phyloP scores from a whole-genome alignment of 2,329 filamentous ascomycete genomes.

The Aaosphaeria pasadenensis region DNA sequence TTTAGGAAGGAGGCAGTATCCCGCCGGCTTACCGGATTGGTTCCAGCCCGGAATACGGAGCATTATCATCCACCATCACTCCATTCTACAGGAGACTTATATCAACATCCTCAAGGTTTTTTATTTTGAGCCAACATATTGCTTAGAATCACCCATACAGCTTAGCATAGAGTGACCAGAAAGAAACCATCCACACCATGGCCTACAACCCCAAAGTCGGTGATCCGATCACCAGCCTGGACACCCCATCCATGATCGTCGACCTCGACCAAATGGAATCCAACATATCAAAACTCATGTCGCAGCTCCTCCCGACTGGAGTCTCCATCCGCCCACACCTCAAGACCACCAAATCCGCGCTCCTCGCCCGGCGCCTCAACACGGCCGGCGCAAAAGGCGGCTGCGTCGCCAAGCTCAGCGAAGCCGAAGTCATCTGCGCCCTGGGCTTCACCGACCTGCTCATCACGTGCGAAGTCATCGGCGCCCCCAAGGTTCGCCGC shows the following conservation, averaged over 20 bases:
- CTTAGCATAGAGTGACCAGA: too few species aligned
- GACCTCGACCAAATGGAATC: conserved; percentile 52
- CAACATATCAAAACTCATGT: conserved; percentile 50
- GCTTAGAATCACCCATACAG: too few species aligned
- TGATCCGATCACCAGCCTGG: conserved; percentile 44
- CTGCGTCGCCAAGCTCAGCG: conserved; percentile 53
- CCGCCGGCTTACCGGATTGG: too few species aligned
- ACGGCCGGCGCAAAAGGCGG: conserved; percentile 50
- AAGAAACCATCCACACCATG: too few species aligned
- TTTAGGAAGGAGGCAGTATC: too few species aligned
- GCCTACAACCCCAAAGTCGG: conserved; percentile 37
- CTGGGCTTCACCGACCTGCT: conserved; percentile 50
- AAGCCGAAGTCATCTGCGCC: conserved; percentile 36
- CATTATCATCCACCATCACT: too few species aligned
- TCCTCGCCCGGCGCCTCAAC: conserved; percentile 44
- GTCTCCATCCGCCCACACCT: conserved; percentile 49
- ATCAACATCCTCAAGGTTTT: too few species aligned
- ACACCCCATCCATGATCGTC: conserved; percentile 57
- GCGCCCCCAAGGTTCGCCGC: conserved; percentile 44
- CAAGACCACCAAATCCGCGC: conserved; percentile 53
- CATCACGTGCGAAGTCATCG: conserved; percentile 53
- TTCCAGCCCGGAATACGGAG: too few species aligned
- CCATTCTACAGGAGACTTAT: too few species aligned
- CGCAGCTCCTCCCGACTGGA: conserved; percentile 45
- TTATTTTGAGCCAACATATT: too few species aligned